Conservation (phyloP, 2,329 filamentous ascomycete genomes). For the Cercospora zeina region DNA sequence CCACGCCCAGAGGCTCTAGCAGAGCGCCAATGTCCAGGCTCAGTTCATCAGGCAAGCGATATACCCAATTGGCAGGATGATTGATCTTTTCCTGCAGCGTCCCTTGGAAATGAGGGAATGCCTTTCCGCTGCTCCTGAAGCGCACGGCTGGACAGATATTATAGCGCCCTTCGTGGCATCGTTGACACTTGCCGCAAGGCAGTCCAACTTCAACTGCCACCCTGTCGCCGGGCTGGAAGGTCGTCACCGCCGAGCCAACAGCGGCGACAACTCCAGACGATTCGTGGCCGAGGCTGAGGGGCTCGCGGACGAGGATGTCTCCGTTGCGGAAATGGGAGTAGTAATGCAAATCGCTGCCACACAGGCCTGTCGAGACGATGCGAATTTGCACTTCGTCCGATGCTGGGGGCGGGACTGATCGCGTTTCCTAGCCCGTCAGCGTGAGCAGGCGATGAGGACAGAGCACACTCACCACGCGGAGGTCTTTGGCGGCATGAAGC, state of each 20-base stretch:
- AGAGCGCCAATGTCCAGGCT: slow-evolving; percentile 59
- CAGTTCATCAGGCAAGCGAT: slow-evolving; percentile 56
- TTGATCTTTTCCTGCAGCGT: slow-evolving; percentile 64
- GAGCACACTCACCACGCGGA: slow-evolving; percentile 54
- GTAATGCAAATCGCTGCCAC: slow-evolving; percentile 77
- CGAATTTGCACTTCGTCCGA: slow-evolving; percentile 62
- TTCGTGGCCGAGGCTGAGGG: slow-evolving; percentile 77
- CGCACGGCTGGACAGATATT: slow-evolving; percentile 62
- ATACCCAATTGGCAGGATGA: slow-evolving; percentile 61
- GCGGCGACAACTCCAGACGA: slow-evolving; percentile 77
- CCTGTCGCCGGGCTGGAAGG: slow-evolving; percentile 71
- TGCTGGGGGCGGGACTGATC: slow-evolving; percentile 50
- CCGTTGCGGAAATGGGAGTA: slow-evolving; percentile 85
- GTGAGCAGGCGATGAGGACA: background rate
- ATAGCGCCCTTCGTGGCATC: slow-evolving; percentile 59
- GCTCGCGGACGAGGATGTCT: slow-evolving; percentile 77
- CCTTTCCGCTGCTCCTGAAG: slow-evolving; percentile 61
- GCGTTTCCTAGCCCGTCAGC: slow-evolving; percentile 51
- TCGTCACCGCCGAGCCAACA: slow-evolving; percentile 57
- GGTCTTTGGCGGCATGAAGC: slow-evolving; percentile 61
- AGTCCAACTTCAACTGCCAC: slow-evolving; percentile 91
- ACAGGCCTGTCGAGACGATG: slow-evolving; percentile 67
- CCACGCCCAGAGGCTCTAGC: slow-evolving; percentile 62
- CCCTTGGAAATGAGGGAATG: slow-evolving; percentile 63
- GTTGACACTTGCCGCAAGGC: slow-evolving; percentile 67